phyloP scores from a whole-genome alignment of 129 eudicot genomes.

The Flaveria ramosissima region DNA sequence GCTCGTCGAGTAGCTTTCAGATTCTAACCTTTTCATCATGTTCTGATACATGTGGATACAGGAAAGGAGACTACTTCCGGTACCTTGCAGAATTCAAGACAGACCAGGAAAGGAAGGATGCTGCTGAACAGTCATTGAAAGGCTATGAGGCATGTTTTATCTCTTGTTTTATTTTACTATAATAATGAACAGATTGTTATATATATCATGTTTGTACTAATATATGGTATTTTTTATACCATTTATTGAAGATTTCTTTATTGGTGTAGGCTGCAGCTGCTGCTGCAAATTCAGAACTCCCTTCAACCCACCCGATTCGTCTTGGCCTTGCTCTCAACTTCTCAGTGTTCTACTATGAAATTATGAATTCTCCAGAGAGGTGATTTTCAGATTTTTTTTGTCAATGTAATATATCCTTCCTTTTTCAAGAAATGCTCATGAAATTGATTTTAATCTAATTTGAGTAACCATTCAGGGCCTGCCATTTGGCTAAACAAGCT shows the following conservation, averaged over 20 bases:
- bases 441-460: not conserved
- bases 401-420: not conserved
- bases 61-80: constrained; percentile 98
- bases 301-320: constrained; percentile 97
- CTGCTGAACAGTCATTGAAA: constrained; percentile 82
- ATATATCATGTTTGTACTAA: not conserved
- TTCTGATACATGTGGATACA: constrained; percentile 31
- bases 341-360: constrained; percentile 97
- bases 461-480: constrained; percentile 58
- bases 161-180: too few species aligned
- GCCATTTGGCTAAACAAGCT: constrained; percentile 98
- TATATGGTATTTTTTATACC: not conserved
- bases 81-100: constrained; percentile 95
- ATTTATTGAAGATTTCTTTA: not conserved
- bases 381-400: constrained; percentile 2
- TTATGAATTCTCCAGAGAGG: constrained; percentile 98
- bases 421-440: not conserved
- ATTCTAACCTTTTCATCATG: constrained; percentile 1
- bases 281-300: constrained; percentile 82
- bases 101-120: constrained; percentile 81
- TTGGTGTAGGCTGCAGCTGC: constrained; percentile 78
- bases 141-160: constrained; percentile 79
- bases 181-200: constrained; percentile 5
- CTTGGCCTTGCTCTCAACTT: constrained; percentile 97
- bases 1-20: not conserved